Evolutionary conservation across 2,329 filamentous ascomycete species (phyloP), one percentile per base, ranked within the genome.

Genomic region (Penicillium vulpinum): DNA sequence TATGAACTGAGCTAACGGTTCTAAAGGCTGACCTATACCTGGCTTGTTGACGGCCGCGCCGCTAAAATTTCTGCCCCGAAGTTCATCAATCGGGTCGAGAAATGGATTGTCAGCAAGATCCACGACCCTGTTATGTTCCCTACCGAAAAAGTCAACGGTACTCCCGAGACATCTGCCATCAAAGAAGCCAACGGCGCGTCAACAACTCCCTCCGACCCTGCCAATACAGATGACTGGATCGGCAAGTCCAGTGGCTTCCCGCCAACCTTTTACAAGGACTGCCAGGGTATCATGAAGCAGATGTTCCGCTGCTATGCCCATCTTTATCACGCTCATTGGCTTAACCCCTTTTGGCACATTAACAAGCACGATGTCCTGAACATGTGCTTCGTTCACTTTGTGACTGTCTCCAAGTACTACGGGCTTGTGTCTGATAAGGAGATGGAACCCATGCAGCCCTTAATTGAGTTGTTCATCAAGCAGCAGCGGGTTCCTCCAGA

Each of bases 291-390:
- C 69, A 93, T 97, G 80, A 89, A 92, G 68, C 94, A 97, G 78
- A 97, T 99, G 89, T 97, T 99, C 82, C 90, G 94, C 58, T 93
- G 97, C 66, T 99, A 99, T 72, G 89, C 94, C 46, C 94, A 99
- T 76, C 86, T 99, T 59, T 99, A 99, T 81, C 97, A 96, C 84
- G 91, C 92, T 56, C 94, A 99, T 76, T 99, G 91, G 76, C 80
- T 87, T 59, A 89, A 91, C 64, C 89, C 89, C 5, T 91, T 92
- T 76, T 93, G 91, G 77, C 88, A 92, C 73, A 82, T 93, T 63
- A 91, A 90, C 77, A 77, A 78, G 56, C 77, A 79, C 54, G 74
- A 92, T 73, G 88, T 91, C 67, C 82, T 93, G 60, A 94, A 94
- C 80, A 92, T 89, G 74, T 92, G 89, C 76, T 94, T 94, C 74